Conservation (phyloP, 163 green algal genomes). For the Chlamydomonas reinhardtii region DNA sequence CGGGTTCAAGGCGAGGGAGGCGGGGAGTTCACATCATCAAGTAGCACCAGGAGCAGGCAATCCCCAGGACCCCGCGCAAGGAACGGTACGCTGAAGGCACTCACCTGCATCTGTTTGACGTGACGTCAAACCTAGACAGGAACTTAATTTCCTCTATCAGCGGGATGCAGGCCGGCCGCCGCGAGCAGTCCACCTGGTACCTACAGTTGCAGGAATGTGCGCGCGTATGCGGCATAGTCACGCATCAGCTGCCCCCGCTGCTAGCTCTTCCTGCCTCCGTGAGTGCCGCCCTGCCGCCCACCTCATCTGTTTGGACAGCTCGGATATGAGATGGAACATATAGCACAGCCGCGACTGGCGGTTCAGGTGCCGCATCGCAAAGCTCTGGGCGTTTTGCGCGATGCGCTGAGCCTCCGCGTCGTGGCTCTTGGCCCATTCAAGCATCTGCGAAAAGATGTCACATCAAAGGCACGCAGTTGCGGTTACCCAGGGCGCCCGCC, state of each 20-base stretch:
- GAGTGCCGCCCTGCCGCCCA: neutral
- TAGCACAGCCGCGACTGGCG: slow-evolving; percentile 10
- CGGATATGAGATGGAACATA: neutral
- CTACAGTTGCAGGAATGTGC: no score
- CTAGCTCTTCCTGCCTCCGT: neutral
- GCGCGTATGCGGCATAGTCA: no score
- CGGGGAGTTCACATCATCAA: no score
- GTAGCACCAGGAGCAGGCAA: no score
- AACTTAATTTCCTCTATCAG: neutral
- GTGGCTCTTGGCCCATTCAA: neutral
- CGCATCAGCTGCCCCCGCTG: no score
- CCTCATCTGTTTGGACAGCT: slow-evolving; percentile 5
- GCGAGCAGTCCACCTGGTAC: neutral
- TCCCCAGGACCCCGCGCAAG: no score
- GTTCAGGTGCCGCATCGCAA: neutral
- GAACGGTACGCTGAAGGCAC: neutral
- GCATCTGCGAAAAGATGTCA: neutral
- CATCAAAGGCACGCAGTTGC: neutral
- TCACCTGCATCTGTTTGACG: neutral
- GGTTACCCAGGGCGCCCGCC: no score
- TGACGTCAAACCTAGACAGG: neutral
- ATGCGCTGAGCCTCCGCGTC: neutral
- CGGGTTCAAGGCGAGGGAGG: no score
- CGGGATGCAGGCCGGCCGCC: neutral
- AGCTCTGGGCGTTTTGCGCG: neutral